These are phyloP conservation scores for Microbotryum silenes-acaulis DNA, from an alignment of 1,284 basidiomycete species.

Conservation along the genomic window DNA sequence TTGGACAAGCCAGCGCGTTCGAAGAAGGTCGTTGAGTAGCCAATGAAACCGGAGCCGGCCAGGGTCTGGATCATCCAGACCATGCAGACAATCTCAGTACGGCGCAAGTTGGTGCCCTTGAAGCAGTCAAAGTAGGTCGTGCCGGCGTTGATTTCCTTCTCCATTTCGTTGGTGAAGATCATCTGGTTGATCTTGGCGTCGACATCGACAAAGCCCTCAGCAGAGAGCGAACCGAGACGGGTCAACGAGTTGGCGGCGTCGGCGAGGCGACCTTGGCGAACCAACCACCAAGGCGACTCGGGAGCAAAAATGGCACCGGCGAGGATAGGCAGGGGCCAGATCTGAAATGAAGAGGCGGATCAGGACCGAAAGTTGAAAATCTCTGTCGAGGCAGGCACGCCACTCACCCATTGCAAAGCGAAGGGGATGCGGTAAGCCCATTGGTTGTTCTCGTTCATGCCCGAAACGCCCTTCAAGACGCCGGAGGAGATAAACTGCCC, in stretches of 20 bases:
- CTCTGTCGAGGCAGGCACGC: neutral
- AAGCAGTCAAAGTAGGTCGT: constrained; percentile 45
- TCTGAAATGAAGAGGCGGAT: constrained; percentile 23
- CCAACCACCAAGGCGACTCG: constrained; percentile 46
- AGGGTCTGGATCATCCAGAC: constrained; percentile 32
- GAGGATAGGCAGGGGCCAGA: constrained; percentile 35
- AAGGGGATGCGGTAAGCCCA: constrained; percentile 43
- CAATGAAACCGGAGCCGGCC: constrained; percentile 29
- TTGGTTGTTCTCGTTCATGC: constrained; percentile 1
- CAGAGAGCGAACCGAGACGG: constrained; percentile 40
- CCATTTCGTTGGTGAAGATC: constrained; percentile 43
- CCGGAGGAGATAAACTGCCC: constrained; percentile 42
- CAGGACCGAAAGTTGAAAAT: neutral
- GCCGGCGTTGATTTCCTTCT: constrained; percentile 39
- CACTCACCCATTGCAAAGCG: constrained; percentile 44
- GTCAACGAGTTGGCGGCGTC: constrained; percentile 44
- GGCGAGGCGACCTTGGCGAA: constrained; percentile 44
- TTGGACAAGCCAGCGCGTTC: constrained; percentile 43
- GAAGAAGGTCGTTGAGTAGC: constrained; percentile 39
- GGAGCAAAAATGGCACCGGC: constrained; percentile 38
- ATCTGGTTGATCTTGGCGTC: constrained; percentile 45
- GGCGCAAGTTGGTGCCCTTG: constrained; percentile 41
- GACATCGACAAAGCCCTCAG: constrained; percentile 40
- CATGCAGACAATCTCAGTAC: constrained; percentile 42
- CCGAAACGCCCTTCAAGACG: constrained; percentile 37